phyloP scores from a whole-genome alignment of 2,329 filamentous ascomycete species.

The Cercospora canescens region DNA sequence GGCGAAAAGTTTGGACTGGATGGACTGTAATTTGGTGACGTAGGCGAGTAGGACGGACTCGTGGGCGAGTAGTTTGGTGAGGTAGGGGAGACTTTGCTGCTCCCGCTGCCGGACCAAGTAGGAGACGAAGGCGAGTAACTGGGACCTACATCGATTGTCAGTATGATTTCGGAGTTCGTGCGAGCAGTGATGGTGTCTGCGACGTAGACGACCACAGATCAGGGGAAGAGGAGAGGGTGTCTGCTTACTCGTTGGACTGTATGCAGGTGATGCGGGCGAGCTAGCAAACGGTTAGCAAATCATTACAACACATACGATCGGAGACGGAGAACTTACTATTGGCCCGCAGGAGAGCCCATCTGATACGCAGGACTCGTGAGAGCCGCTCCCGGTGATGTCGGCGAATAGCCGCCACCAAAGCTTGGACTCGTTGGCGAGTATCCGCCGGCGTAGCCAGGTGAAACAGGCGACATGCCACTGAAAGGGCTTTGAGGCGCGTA shows the following conservation, averaged over 20 bases:
- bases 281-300: too few relatives aligned
- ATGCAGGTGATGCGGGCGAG: conserved; percentile 51
- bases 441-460: conserved; percentile 51
- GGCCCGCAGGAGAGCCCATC: conserved; percentile 46
- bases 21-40: conserved; percentile 42
- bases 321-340: too few relatives aligned
- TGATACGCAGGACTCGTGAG: conserved; percentile 57
- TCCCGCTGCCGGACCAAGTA: conserved; percentile 35
- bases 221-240: too few relatives aligned
- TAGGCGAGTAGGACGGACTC: conserved; percentile 38
- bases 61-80: conserved; percentile 39
- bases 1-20: conserved; percentile 37
- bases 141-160: too few relatives aligned
- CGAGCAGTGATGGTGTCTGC: too few relatives aligned
- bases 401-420: conserved; percentile 31
- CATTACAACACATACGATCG: too few relatives aligned
- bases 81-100: conserved; percentile 38
- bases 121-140: conserved; percentile 56
- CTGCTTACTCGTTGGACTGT: conserved; percentile 54
- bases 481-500: conserved; percentile 44
- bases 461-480: conserved; percentile 69
- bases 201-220: too few relatives aligned
- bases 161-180: too few relatives aligned
- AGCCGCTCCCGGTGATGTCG: conserved; percentile 47
- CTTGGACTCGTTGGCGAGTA: conserved; percentile 33